Base-by-base conservation (phyloP, 495 filamentous ascomycete genomes). In the Chaetomium fimeti region DNA sequence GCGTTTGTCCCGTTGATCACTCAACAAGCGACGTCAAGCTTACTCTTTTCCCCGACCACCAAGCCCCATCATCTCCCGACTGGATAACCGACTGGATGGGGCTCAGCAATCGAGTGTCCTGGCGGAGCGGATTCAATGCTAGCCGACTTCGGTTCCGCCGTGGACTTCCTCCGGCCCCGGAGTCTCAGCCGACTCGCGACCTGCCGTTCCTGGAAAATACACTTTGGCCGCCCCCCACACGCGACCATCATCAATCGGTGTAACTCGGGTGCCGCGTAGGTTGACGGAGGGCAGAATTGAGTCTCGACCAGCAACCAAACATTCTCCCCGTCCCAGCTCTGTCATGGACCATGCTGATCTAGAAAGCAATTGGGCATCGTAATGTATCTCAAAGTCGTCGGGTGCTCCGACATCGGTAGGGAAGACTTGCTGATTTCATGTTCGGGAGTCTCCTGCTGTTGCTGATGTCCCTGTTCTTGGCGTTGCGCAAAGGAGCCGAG, bases 231-330 rank as follows among this genome's bases (percentile, higher is more conserved):
- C 20, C 32, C 29, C 32, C 54, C 54, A 56, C 56, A 45, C 22
- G 22, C 22, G 40, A 45, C 12, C 38, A 22, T 32, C 9, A 63
- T 65, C 63, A 65, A 58, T 47, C 63, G 63, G 63, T 56, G 57
- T 20, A 65, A 65, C 58, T 47, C 40, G 24, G 43, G 36, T 61
- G 52, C 63, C 63, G 63, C 61, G 40, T 15, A 15, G 27, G 58
- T 36, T 60, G 62, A 64, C 54, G 28, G 25, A 59, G 48, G 28
- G 22, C 18, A 32, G 2, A 18, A 5, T 43, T 18, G 3, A 36
- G 51, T 22, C 12, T 22, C 43, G 36, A 16, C 42, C 27, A 36
- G 5, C 18, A 52, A 51, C 12, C 42, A n/a, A 1, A 15, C 61
- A 2, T 20, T 29, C n/a, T 47, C 25, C 28, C 28, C 58, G 8